Evolutionary conservation across 2,329 filamentous ascomycete genomes (phyloP).

Genomic region (Ophiosphaerella korrae): DNA sequence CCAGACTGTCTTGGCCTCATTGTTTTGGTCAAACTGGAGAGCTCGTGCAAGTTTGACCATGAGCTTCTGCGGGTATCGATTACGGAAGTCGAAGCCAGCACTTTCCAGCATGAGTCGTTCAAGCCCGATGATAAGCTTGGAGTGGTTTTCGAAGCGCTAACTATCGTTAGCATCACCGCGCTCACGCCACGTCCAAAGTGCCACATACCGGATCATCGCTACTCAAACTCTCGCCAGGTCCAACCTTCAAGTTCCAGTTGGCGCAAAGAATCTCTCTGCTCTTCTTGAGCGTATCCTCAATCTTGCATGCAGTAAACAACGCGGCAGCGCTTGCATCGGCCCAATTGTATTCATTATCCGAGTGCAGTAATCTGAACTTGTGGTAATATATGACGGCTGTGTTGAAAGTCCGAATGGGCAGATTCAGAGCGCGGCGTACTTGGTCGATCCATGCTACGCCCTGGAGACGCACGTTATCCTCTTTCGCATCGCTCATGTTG

Average conservation of each 20-base stretch:
- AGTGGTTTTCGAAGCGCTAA: slow-evolving; percentile 78
- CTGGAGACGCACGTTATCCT: slow-evolving; percentile 80
- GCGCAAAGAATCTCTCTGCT: slow-evolving; percentile 90
- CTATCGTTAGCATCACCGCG: slow-evolving; percentile 4
- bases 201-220: slow-evolving; percentile 76
- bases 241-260: slow-evolving; percentile 80
- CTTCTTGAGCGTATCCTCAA: slow-evolving; percentile 97
- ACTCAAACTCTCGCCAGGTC: slow-evolving; percentile 69
- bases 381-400: slow-evolving; percentile 93
- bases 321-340: slow-evolving; percentile 84
- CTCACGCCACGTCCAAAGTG: slow-evolving; percentile 4
- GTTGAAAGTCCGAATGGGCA: slow-evolving; percentile 89
- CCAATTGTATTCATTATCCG: slow-evolving; percentile 84
- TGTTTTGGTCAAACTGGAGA: slow-evolving; percentile 59
- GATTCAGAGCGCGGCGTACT: slow-evolving; percentile 75
- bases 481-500: slow-evolving; percentile 74
- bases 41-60: slow-evolving; percentile 77
- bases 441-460: slow-evolving; percentile 89
- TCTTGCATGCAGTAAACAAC: slow-evolving; percentile 92
- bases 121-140: slow-evolving; percentile 82
- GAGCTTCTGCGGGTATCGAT: slow-evolving; percentile 82
- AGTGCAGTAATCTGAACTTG: slow-evolving; percentile 84
- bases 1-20: slow-evolving; percentile 72
- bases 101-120: slow-evolving; percentile 93
- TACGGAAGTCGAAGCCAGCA: slow-evolving; percentile 91